phyloP scores from a whole-genome alignment of 2,329 filamentous ascomycete species.

The Rhynchosporium agropyri region DNA sequence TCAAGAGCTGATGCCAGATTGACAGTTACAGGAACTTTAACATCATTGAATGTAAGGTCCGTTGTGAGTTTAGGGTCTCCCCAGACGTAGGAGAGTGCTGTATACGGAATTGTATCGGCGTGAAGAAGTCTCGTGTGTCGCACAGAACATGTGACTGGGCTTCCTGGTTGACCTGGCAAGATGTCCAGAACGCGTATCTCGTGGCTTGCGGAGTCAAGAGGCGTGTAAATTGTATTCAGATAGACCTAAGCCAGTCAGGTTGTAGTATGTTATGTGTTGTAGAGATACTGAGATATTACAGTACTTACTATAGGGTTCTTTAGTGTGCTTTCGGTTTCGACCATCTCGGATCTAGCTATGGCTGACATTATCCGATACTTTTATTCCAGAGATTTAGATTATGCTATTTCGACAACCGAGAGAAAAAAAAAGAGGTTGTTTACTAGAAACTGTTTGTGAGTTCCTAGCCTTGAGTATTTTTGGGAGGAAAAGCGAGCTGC shows the following conservation, averaged over 20 bases:
- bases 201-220: background rate
- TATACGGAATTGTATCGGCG: slow-evolving; percentile 1
- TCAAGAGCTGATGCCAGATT: slow-evolving; percentile 1
- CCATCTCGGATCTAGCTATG: too few species aligned
- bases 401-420: too few species aligned
- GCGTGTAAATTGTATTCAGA: background rate
- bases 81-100: slow-evolving; percentile 4
- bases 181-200: slow-evolving; percentile 10
- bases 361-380: too few species aligned
- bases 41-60: background rate
- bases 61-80: background rate
- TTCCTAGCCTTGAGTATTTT: too few species aligned
- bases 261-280: background rate
- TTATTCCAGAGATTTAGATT: too few species aligned
- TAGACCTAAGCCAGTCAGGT: background rate
- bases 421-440: too few species aligned
- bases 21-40: background rate
- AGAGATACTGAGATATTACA: background rate
- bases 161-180: background rate
- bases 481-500: too few species aligned
- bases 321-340: too few species aligned
- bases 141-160: background rate
- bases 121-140: background rate
- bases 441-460: too few species aligned
- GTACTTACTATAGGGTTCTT: too few species aligned